Base-by-base conservation (phyloP, 768 basidiomycete genomes). In the Paxillus involutus region DNA sequence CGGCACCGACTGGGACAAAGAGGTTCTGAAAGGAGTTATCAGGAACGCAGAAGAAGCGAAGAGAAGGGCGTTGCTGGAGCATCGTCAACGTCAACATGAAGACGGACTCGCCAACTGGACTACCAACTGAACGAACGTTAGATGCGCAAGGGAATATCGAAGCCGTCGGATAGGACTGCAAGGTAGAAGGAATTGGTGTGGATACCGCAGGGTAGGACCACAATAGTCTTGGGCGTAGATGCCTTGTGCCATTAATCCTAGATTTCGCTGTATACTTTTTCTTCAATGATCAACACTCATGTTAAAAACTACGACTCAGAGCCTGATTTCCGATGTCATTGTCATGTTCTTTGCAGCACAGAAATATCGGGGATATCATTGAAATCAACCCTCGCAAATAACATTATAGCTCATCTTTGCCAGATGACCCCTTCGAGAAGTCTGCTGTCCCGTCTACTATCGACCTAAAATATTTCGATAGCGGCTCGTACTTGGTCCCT, bases 401-500 rank as follows among this genome's bases (percentile, higher is more conserved):
- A 53, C 42, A 55, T 63, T 45, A 70, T 55, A 70, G 58, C 50
- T 70, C 69, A 53, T 70, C 69, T 50, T 49, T 70, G 30, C 47
- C 53, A 14, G 37, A 76, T 76, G 55, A 72, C 55, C 17, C 66
- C 65, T 14, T 71, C 43, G 53, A 69, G 49, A 89, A 75, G 59
- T 88, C 81, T 3, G 75, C 82, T 4, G 84, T 81, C 49, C 88
- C 89, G 54, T 88, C 84, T 16, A 88, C 63, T 35, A 91, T 75
- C 0, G 85, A 82, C 59, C 82, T 85, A 67, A 88, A 86, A 74
- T 87, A 90, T 61, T 84, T 83, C 56, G 80, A 80, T 39, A 96
- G 74, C 3, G 87, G 78, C 49, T 92, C 88, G 58, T 83, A 79
- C 72, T 95, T 95, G 63, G 77, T 79, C 35, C 77, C 69, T 40